phyloP scores from a whole-genome alignment of 108 stramenopile species.

The Cyclotella atomus region DNA sequence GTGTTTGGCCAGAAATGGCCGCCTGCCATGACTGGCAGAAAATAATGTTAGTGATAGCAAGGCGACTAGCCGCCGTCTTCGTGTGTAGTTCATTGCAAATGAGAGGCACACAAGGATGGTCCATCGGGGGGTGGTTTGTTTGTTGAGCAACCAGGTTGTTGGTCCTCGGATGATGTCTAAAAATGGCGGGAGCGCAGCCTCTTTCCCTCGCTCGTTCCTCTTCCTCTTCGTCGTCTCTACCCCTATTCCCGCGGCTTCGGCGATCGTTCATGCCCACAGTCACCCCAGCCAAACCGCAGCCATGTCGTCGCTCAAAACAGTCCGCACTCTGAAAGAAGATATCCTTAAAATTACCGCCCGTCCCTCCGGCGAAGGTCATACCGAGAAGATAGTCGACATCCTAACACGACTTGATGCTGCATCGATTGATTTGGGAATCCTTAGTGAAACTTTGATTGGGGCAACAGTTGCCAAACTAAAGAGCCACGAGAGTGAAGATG shows the following conservation, averaged over 20 bases:
- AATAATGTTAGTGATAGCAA: not conserved
- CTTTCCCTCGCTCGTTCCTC: no score
- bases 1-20: not conserved
- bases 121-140: no score
- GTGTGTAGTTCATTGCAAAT: no score
- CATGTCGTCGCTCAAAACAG: slow-evolving; percentile 34
- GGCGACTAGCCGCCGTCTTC: not conserved
- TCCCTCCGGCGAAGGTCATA: slow-evolving; percentile 47
- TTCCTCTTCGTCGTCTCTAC: no score
- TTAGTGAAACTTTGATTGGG: slow-evolving; percentile 83
- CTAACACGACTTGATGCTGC: slow-evolving; percentile 70
- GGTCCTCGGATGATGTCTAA: no score
- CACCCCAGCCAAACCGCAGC: no score
- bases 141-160: no score
- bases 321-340: slow-evolving; percentile 73
- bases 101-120: no score
- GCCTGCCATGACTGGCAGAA: not conserved
- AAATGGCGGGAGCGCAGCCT: no score
- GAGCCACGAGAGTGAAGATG: slow-evolving; percentile 45
- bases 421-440: slow-evolving; percentile 68
- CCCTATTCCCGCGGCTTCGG: no score
- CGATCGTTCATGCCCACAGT: no score
- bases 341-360: slow-evolving; percentile 67
- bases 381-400: slow-evolving; percentile 74
- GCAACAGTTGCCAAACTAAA: slow-evolving; percentile 83